A percentile compares a stretch with the other conserved stretches of the same genome.
Evolutionary conservation across 177 flowering plant genomes (phyloP).

Genomic region (Tripterygium wilfordii): DNA sequence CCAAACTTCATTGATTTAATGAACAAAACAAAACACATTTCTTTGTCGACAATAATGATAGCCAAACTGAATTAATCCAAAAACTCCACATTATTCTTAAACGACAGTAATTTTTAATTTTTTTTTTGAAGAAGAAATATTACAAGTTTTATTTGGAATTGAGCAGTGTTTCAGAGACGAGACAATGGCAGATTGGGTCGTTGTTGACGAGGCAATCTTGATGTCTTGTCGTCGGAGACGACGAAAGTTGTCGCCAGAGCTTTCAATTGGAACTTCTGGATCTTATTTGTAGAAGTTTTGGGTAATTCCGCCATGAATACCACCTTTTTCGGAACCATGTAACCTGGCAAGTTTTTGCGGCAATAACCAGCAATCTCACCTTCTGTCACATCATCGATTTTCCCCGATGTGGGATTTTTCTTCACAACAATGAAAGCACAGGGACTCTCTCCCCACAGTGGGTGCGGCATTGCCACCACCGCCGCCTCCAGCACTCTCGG

Average conservation of each 20-base stretch:
- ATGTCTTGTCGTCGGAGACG: slow-evolving; percentile 6
- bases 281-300: slow-evolving; percentile 42
- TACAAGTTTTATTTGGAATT: no score
- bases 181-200: no score
- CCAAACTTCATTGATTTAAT: no score
- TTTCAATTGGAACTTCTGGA: slow-evolving; percentile 36
- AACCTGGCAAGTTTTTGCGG: slow-evolving; percentile 34
- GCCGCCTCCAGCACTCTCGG: slow-evolving; percentile 48
- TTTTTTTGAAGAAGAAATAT: no score
- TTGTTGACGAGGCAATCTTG: no score
- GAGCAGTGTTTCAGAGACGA: no score
- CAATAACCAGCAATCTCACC: slow-evolving; percentile 35
- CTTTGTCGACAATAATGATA: no score
- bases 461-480: slow-evolving; percentile 63
- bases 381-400: slow-evolving; percentile 13
- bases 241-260: slow-evolving; percentile 25
- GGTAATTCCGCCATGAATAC: slow-evolving; percentile 37
- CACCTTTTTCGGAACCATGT: slow-evolving; percentile 59
- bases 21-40: no score
- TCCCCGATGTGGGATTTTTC: not conserved
- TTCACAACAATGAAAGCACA: slow-evolving; percentile 42
- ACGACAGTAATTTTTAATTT: no score
- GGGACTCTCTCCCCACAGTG: slow-evolving; percentile 57
- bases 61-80: no score
- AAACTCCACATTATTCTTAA: no score